Conservation (phyloP, 139 green algal species). For the Gonium pectorale region DNA sequence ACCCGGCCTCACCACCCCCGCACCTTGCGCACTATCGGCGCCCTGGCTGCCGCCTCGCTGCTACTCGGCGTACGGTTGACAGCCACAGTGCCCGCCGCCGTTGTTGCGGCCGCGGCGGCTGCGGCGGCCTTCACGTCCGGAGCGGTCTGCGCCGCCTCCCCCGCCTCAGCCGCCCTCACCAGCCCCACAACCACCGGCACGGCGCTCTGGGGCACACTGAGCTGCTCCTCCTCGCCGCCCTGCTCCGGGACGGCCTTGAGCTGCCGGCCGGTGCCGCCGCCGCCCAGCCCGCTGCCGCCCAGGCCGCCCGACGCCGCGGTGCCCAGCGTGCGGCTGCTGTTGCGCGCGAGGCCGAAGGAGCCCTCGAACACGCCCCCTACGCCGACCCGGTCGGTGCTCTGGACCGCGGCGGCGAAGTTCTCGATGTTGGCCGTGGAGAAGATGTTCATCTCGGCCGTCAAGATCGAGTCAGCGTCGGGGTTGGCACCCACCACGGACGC, state of each 20-base stretch:
- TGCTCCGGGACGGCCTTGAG: slow-evolving; percentile 25
- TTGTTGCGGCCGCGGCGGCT: too few species aligned
- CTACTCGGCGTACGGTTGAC: too few species aligned
- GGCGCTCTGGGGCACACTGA: too few species aligned
- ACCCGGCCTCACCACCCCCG: too few species aligned
- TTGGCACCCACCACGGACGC: neutral
- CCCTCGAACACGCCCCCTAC: slow-evolving; percentile 7
- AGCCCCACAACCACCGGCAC: too few species aligned
- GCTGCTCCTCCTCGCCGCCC: slow-evolving; percentile 5
- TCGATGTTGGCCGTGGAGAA: neutral
- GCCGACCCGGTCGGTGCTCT: too few species aligned
- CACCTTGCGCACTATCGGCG: too few species aligned
- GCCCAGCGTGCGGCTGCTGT: neutral
- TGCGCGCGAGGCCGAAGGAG: neutral
- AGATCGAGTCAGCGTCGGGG: neutral
- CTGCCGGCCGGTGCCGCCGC: neutral
- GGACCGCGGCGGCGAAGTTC: too few species aligned
- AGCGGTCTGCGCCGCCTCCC: too few species aligned
- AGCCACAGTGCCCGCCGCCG: too few species aligned
- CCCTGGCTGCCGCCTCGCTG: too few species aligned
- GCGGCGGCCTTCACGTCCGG: too few species aligned
- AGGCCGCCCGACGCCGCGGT: neutral
- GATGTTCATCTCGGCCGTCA: neutral
- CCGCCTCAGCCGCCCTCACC: neutral
- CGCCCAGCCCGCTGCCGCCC: neutral